Conservation (phyloP, 345 rosid species). For the Adansonia digitata region DNA sequence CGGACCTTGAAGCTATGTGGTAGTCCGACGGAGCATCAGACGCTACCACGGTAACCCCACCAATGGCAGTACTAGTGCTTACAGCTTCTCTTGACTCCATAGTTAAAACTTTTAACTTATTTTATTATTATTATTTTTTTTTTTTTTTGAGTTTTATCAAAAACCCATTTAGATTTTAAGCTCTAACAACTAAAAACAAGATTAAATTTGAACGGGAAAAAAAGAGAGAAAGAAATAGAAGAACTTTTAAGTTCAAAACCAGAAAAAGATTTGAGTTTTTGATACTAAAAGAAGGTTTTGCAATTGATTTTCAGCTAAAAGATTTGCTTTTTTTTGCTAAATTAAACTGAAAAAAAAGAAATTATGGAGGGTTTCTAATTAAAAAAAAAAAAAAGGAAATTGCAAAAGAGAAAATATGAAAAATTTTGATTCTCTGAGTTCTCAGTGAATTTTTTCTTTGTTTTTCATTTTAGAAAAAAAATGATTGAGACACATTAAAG, state of each 20-base stretch:
- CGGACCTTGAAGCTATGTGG: constrained; percentile 77
- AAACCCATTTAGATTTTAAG: constrained; percentile 33
- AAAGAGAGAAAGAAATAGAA: not conserved
- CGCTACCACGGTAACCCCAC: constrained; percentile 77
- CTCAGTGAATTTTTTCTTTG: constrained; percentile 21
- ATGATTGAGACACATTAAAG: constrained; percentile 29
- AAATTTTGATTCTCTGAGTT: constrained; percentile 26
- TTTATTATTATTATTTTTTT: no score
- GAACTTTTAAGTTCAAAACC: constrained; percentile 16
- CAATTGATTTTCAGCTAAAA: constrained; percentile 14
- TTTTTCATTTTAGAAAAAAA: constrained; percentile 19
- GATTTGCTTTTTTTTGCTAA: no score
- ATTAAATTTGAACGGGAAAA: constrained; percentile 5
- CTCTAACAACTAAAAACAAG: constrained; percentile 20
- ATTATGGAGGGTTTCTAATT: not conserved
- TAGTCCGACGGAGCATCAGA: constrained; percentile 83
- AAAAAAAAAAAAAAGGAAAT: no score
- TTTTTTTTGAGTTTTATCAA: constrained; percentile 27
- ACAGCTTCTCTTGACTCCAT: constrained; percentile 66
- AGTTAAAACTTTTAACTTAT: no score
- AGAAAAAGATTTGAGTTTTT: constrained; percentile 11
- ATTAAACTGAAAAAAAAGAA: constrained; percentile 28
- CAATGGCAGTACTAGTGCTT: constrained; percentile 25
- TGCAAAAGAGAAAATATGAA: no score
- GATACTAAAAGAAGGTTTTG: not conserved